These are phyloP conservation scores for Trichoderma arundinaceum DNA, from an alignment of 2,329 filamentous ascomycete genomes.

Conservation along the genomic window DNA sequence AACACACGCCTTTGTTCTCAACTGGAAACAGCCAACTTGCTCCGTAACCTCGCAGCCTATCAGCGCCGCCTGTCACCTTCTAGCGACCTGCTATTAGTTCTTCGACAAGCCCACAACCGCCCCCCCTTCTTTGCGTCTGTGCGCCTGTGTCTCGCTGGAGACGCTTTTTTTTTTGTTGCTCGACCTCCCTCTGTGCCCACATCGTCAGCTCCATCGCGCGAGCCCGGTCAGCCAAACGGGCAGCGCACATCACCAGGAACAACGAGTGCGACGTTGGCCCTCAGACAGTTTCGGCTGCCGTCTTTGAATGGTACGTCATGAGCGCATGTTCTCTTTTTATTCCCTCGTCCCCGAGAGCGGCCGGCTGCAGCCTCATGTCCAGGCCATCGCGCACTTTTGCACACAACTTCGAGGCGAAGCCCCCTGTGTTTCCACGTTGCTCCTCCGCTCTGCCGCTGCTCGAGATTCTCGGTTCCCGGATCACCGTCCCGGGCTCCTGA, in stretches of 20 bases:
- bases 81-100: constrained; percentile 6
- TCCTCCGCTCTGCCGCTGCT: neutral
- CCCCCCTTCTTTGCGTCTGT: constrained; percentile 30
- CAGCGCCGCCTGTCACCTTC: no score
- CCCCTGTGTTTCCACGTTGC: constrained; percentile 13
- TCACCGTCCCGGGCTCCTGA: constrained; percentile 24
- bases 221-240: constrained; percentile 23
- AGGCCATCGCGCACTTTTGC: constrained; percentile 18
- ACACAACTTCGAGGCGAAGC: neutral
- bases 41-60: no score
- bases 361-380: constrained; percentile 15
- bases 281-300: constrained; percentile 22
- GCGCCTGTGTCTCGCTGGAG: constrained; percentile 29
- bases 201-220: constrained; percentile 32
- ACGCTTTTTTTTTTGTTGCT: constrained; percentile 27
- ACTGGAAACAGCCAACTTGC: no score
- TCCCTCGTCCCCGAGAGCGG: neutral
- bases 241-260: constrained; percentile 27
- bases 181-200: constrained; percentile 31
- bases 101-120: constrained; percentile 24
- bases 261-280: constrained; percentile 28
- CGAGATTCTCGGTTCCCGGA: constrained; percentile 23
- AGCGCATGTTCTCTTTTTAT: neutral
- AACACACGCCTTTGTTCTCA: no score
- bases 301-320: constrained; percentile 32